These are phyloP conservation scores for Asterochloris sp. DNA, from an alignment of 139 green algal species.

Conservation along the genomic window DNA sequence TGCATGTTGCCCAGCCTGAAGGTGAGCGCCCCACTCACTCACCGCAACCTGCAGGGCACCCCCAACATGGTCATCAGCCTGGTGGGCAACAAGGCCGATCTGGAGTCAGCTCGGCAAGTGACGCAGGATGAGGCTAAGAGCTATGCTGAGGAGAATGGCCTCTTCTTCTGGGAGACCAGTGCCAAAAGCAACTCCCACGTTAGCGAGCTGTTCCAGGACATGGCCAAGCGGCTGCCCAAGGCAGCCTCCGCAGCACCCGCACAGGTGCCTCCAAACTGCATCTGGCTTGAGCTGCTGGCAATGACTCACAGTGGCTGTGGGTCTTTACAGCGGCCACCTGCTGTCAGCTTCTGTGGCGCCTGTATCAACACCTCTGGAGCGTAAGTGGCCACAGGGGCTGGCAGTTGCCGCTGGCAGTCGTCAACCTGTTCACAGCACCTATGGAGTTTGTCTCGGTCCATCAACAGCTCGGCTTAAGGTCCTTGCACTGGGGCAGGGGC, in stretches of 20 bases:
- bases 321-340: neutral
- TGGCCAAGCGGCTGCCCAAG: constrained; percentile 25
- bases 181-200: constrained; percentile 91
- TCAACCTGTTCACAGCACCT: too few species aligned
- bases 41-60: constrained; percentile 63
- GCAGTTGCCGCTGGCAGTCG: too few species aligned
- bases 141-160: constrained; percentile 82
- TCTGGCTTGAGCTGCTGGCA: neutral
- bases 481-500: too few species aligned
- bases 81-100: constrained; percentile 96
- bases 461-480: too few species aligned
- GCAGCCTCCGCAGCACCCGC: constrained; percentile 6
- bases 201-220: constrained; percentile 69
- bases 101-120: constrained; percentile 64
- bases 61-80: constrained; percentile 94
- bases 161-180: constrained; percentile 87
- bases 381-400: too few species aligned
- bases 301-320: neutral
- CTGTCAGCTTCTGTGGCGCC: too few species aligned
- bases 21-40: too few species aligned
- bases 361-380: too few species aligned
- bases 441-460: too few species aligned
- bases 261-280: neutral
- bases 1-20: too few species aligned
- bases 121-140: constrained; percentile 62